phyloP scores from a whole-genome alignment of 768 basidiomycete genomes.

The Lactarius vividus region DNA sequence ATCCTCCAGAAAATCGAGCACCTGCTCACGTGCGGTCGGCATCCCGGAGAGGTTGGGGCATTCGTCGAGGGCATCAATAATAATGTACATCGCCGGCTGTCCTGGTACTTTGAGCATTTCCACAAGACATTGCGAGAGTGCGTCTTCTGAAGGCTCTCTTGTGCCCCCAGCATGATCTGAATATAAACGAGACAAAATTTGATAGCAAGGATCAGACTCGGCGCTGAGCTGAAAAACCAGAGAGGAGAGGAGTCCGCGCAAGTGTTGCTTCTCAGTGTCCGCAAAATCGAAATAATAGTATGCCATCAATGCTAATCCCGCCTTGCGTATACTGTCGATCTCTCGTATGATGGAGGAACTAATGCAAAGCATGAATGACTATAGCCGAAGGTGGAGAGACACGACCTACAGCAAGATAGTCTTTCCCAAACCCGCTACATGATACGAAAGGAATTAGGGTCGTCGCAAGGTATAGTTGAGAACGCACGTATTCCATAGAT shows the following conservation, averaged over 20 bases:
- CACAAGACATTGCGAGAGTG: slow-evolving; percentile 2
- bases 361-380: background rate
- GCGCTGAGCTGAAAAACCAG: background rate
- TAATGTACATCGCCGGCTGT: background rate
- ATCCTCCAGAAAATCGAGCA: background rate
- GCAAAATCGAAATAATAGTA: slow-evolving; percentile 16
- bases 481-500: slow-evolving; percentile 14
- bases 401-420: slow-evolving; percentile 1
- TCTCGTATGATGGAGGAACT: slow-evolving; percentile 2
- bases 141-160: background rate
- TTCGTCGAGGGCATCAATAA: slow-evolving; percentile 13
- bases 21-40: background rate
- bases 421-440: slow-evolving; percentile 10
- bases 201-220: background rate
- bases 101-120: background rate
- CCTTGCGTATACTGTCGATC: background rate
- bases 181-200: background rate
- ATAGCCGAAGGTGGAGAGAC: background rate
- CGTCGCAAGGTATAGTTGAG: background rate
- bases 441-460: background rate
- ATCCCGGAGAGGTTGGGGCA: background rate
- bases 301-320: background rate
- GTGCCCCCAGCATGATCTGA: background rate
- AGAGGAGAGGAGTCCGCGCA: slow-evolving; percentile 3
- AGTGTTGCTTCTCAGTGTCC: slow-evolving; percentile 1